Evolutionary conservation across 305 asterid species (phyloP).

Genomic region (Fraxinus baroniana): DNA sequence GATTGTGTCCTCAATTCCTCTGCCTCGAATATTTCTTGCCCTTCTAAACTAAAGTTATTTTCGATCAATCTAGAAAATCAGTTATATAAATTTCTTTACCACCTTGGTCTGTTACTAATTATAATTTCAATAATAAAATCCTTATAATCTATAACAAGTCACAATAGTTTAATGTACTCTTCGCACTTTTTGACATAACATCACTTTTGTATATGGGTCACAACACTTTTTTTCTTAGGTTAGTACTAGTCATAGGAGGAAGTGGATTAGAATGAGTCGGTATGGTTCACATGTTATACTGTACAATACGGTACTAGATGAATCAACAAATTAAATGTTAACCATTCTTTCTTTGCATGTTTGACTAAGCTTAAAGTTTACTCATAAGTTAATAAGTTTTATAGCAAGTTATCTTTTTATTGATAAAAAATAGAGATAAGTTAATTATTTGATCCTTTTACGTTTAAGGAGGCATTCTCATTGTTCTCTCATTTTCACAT

Average conservation of each 20-base stretch:
- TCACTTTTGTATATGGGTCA: background rate
- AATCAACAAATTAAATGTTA: too few species aligned
- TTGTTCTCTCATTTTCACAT: background rate
- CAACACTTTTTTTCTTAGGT: background rate
- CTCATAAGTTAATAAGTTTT: background rate
- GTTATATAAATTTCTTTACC: background rate
- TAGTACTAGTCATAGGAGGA: background rate
- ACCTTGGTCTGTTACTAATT: background rate
- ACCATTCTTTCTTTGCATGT: too few species aligned
- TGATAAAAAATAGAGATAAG: background rate
- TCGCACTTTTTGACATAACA: background rate
- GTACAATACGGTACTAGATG: too few species aligned
- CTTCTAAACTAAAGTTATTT: background rate
- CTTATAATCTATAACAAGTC: background rate
- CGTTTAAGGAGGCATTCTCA: background rate
- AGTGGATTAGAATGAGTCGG: background rate
- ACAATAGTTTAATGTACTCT: background rate
- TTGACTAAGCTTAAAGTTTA: too few species aligned
- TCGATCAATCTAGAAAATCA: background rate
- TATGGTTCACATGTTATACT: background rate
- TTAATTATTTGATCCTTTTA: too few species aligned
- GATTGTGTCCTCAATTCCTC: background rate
- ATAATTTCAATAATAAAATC: background rate
- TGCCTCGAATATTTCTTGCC: background rate
- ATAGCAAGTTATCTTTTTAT: background rate